Percentiles rank a stretch among this genome's conserved stretches.
These are phyloP conservation scores for Aspergillus heteromorphus DNA, from an alignment of 495 filamentous ascomycete species.

Conservation along the genomic window DNA sequence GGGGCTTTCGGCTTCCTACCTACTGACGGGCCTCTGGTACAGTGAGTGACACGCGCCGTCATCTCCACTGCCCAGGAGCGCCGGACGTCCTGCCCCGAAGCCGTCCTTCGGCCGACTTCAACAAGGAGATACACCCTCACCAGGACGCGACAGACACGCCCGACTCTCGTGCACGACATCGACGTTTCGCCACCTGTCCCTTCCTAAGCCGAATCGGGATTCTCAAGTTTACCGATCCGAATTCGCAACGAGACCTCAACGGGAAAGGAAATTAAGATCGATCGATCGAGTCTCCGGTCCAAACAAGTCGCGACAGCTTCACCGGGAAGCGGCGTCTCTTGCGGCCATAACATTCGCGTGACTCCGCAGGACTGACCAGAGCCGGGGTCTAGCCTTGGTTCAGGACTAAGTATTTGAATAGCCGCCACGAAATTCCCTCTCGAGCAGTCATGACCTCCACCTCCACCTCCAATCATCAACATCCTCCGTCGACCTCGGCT, in stretches of 20 bases:
- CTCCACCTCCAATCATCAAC: conserved; percentile 27
- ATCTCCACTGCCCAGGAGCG: neutral
- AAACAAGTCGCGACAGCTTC: neutral
- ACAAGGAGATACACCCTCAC: neutral
- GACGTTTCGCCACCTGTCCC: neutral
- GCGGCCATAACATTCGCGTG: neutral
- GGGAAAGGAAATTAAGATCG: neutral
- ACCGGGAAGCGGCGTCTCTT: neutral
- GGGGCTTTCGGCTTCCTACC: conserved; percentile 6
- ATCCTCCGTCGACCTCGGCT: conserved; percentile 26
- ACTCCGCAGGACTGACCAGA: neutral
- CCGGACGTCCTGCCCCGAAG: neutral
- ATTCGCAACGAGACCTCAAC: too few species aligned
- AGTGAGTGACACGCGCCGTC: neutral
- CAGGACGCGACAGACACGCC: neutral
- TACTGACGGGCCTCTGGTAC: neutral
- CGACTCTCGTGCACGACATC: neutral
- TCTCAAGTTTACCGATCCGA: neutral
- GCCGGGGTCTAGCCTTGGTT: neutral
- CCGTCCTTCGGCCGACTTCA: neutral
- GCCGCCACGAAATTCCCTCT: neutral
- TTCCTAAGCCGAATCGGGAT: neutral
- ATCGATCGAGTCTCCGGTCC: neutral
- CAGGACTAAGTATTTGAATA: too few species aligned
- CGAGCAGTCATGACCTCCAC: conserved; percentile 26